Evolutionary conservation across 805 yeast genomes (phyloP).

Genomic region (Kazachstania taianensis): DNA sequence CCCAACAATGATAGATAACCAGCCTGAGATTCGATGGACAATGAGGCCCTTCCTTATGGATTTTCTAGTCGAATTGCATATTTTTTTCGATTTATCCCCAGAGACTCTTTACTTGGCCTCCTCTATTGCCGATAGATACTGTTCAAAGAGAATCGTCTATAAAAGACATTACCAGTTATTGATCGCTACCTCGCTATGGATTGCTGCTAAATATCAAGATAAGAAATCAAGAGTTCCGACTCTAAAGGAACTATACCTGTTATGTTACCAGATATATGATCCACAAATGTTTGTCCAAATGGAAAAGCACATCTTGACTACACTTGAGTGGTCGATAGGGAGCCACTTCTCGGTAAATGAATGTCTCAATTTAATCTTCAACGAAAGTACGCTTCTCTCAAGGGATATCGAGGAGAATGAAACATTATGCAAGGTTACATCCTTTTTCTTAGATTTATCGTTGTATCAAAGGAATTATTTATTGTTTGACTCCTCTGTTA

Average conservation of each 20-base stretch:
- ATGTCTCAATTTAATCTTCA: slow-evolving; percentile 2
- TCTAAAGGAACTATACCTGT: slow-evolving; percentile 53
- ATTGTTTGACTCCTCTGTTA: slow-evolving; percentile 36
- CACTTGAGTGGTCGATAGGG: slow-evolving; percentile 51
- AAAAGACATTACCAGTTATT: slow-evolving; percentile 73
- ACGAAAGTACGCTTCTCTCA: not conserved
- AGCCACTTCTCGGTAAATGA: slow-evolving; percentile 5
- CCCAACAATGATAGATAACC: slow-evolving; percentile 62
- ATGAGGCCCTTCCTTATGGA: slow-evolving; percentile 80
- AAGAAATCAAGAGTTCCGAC: slow-evolving; percentile 72
- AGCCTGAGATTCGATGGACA: slow-evolving; percentile 73
- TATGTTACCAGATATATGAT: slow-evolving; percentile 56
- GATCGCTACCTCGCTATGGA: slow-evolving; percentile 76
- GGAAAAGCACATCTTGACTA: slow-evolving; percentile 64
- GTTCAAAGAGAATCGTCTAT: slow-evolving; percentile 66
- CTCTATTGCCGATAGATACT: slow-evolving; percentile 77
- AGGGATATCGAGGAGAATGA: not conserved
- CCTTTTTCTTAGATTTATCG: slow-evolving; percentile 46
- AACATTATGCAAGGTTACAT: too few species aligned
- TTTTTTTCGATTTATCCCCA: slow-evolving; percentile 70
- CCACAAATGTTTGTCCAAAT: slow-evolving; percentile 55
- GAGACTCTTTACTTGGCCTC: slow-evolving; percentile 78
- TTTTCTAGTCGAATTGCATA: slow-evolving; percentile 85
- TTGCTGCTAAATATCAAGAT: slow-evolving; percentile 89
- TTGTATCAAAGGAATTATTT: slow-evolving; percentile 41